These are phyloP conservation scores for Eucalyptus dawsonii DNA, from an alignment of 345 rosid genomes.

Conservation along the genomic window DNA sequence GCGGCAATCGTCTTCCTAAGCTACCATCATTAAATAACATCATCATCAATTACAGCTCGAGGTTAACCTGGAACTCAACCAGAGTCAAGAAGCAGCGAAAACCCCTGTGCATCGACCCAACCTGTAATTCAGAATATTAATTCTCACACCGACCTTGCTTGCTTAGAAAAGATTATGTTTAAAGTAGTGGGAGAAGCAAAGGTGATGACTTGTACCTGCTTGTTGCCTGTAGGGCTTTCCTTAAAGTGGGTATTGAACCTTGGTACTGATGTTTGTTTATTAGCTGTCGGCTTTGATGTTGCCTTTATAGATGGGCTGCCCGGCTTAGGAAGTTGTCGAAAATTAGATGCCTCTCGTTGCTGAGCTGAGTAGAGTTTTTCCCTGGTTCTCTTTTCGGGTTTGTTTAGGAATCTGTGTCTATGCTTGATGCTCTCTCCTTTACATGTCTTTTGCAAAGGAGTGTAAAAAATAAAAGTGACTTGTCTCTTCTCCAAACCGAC, in stretches of 20 bases:
- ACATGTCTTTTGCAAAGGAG: not conserved
- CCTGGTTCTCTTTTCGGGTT: not conserved
- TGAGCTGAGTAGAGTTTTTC: not conserved
- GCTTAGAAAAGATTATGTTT: not conserved
- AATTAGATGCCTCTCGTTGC: not conserved
- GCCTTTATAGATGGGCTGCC: not conserved
- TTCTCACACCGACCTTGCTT: not conserved
- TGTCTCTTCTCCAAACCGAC: not conserved
- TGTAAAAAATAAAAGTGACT: not conserved
- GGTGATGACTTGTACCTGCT: not conserved
- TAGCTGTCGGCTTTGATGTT: not conserved
- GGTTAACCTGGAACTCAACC: not conserved
- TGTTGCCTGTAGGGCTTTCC: not conserved
- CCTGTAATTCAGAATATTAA: not conserved
- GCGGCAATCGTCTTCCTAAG: slow-evolving; percentile 36
- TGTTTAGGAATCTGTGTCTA: not conserved
- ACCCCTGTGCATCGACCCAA: not conserved
- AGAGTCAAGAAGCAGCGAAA: not conserved
- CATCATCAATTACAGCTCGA: not conserved
- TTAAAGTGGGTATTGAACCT: not conserved
- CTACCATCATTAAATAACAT: not conserved
- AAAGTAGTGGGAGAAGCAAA: not conserved
- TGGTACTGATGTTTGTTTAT: not conserved
- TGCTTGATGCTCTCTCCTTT: not conserved
- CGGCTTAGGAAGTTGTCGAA: not conserved